Evolutionary conservation across 305 asterid genomes (phyloP).

Genomic region (Solanum chacoense): DNA sequence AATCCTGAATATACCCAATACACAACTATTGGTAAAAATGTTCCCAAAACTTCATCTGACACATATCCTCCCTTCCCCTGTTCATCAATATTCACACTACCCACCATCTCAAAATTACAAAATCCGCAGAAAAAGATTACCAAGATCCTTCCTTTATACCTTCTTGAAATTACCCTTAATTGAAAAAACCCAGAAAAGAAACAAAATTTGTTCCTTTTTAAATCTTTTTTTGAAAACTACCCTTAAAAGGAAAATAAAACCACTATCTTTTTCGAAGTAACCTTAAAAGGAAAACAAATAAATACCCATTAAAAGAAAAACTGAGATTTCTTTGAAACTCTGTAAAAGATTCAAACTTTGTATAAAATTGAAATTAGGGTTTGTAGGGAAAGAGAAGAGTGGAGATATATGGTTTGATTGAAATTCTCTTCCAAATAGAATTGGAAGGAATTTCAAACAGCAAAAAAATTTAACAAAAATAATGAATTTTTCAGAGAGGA

Average conservation of each 20-base stretch:
- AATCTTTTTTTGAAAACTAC: not conserved
- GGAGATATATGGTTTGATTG: not conserved
- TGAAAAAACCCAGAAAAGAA: not conserved
- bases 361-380: not conserved
- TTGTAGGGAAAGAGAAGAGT: not conserved
- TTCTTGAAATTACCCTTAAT: not conserved
- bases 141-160: not conserved
- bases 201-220: not conserved
- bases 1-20: constrained; percentile 83
- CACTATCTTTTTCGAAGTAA: not conserved
- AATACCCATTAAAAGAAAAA: not conserved
- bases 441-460: not conserved
- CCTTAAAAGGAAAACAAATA: not conserved
- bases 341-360: not conserved
- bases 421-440: constrained; percentile 1
- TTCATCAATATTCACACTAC: constrained; percentile 16
- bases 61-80: constrained; percentile 22
- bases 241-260: not conserved
- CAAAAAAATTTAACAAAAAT: not conserved
- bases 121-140: not conserved
- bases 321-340: not conserved
- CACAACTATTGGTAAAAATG: constrained; percentile 53
- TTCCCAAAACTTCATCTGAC: constrained; percentile 79
- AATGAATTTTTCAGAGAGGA: not conserved
- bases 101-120: not conserved